Conservation (phyloP, 1,284 basidiomycete genomes). For the Pyrrhoderma noxium region DNA sequence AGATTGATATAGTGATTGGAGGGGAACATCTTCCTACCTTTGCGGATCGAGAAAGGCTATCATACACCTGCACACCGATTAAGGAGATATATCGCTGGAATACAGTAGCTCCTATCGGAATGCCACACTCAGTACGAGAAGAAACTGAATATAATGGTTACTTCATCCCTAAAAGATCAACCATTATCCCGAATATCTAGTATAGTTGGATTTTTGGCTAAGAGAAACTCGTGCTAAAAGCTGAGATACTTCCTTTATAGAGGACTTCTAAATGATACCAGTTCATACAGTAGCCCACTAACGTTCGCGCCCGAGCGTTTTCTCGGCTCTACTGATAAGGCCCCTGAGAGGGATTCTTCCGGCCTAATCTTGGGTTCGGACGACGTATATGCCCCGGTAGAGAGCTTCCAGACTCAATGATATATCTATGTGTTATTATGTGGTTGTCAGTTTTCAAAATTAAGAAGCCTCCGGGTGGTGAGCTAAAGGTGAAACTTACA, state of each 20-base stretch:
- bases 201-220: neutral
- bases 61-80: constrained; percentile 34
- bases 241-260: too few species aligned
- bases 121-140: constrained; percentile 7
- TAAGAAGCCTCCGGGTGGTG: constrained; percentile 14
- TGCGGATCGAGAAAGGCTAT: constrained; percentile 31
- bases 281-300: constrained; percentile 12
- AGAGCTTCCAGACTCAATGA: constrained; percentile 17
- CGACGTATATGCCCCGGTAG: constrained; percentile 16
- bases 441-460: constrained; percentile 21
- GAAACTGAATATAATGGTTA: constrained; percentile 21
- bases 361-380: constrained; percentile 14
- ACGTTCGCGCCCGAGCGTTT: constrained; percentile 19
- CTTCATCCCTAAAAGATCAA: constrained; percentile 19
- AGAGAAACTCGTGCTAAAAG: too few species aligned
- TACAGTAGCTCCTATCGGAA: constrained; percentile 24
- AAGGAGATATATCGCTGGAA: constrained; percentile 35
- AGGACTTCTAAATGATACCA: neutral
- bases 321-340: constrained; percentile 7
- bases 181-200: constrained; percentile 21
- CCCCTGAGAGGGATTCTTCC: constrained; percentile 12
- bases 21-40: constrained; percentile 34
- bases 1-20: constrained; percentile 34
- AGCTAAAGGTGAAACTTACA: constrained; percentile 18
- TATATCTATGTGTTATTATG: constrained; percentile 20